Base-by-base conservation (phyloP, 2,329 filamentous ascomycete species). In the Metarhizium sp. region DNA sequence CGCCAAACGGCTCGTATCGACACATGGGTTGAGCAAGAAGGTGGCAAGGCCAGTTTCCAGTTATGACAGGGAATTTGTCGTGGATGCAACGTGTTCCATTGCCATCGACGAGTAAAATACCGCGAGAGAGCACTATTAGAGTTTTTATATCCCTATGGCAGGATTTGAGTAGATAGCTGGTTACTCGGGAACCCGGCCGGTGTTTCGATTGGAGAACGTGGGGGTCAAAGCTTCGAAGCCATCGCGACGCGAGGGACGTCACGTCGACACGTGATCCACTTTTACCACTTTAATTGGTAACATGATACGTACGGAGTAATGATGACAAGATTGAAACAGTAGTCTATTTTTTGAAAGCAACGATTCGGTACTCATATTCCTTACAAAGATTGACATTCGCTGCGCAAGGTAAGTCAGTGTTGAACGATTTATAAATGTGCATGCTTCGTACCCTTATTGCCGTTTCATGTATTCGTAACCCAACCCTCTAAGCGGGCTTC, bases 1-100 rank as follows among this genome's bases (percentile, higher is more conserved):
- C 71, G 32, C 78, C 78, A 32, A 81, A 61, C 20, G 78, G 73
- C 68, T 81, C 78, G 64, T 76, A 78, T 18, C 78, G 77, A 69
- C 78, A 81, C 78, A 81, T 81, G 62, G 59, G 60, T 56, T 50
- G 46, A 18, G 45, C 5, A 16, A 20, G 6, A 2, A 10, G 42
- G 16, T 11, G 42, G n/a, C 42, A 18, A 18, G 42, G 42, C n/a
- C 6, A 5, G n/a, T 10, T 45, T 45, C 42, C 13, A 5, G 45
- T 45, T 45, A 45, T 25, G 42, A 16, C 18, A 13, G 18, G 3
- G 42, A 16, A 20, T 20, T 18, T 20, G 42, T 20, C 42, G 42
- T 3, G 16, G 18, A 20, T 14, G 45, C 30, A 30, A n/a, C 42
- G 7, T 11, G 18, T n/a, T 48, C 16, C 20, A 10, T 13, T 48